Conservation (phyloP, 192 early-diverging fungal genomes). For the Funneliformis geosporum region DNA sequence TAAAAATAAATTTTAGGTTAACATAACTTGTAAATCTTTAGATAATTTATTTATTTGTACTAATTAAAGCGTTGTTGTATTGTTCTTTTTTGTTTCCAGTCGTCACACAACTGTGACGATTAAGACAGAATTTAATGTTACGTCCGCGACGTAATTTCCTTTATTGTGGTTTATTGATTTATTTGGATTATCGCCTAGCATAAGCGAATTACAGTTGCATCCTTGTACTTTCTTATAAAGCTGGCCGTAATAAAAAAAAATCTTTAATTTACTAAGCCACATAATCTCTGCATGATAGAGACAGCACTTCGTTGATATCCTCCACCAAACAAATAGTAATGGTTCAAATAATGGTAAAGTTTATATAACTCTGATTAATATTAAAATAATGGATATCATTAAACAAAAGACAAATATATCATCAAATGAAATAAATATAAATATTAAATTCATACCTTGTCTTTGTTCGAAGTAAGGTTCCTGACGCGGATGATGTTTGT, state of each 20-base stretch:
- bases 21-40: neutral
- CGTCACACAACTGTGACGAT: neutral
- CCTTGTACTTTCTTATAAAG: neutral
- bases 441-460: slow-evolving; percentile 11
- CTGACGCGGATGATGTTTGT: slow-evolving; percentile 33
- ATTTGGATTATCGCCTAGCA: too few species aligned
- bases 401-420: neutral
- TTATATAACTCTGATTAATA: slow-evolving; percentile 32
- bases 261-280: neutral
- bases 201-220: too few species aligned
- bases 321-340: slow-evolving; percentile 37
- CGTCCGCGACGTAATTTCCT: too few species aligned
- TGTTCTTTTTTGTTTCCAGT: neutral
- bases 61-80: neutral
- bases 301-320: slow-evolving; percentile 25
- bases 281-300: slow-evolving; percentile 30
- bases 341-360: slow-evolving; percentile 39
- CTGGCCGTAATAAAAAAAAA: neutral
- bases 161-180: too few species aligned
- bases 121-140: neutral
- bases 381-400: neutral
- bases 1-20: neutral
- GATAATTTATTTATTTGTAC: neutral
- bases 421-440: neutral
- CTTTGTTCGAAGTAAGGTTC: slow-evolving; percentile 33